Conservation (phyloP, 345 rosid species). For the Angophora floribunda region DNA sequence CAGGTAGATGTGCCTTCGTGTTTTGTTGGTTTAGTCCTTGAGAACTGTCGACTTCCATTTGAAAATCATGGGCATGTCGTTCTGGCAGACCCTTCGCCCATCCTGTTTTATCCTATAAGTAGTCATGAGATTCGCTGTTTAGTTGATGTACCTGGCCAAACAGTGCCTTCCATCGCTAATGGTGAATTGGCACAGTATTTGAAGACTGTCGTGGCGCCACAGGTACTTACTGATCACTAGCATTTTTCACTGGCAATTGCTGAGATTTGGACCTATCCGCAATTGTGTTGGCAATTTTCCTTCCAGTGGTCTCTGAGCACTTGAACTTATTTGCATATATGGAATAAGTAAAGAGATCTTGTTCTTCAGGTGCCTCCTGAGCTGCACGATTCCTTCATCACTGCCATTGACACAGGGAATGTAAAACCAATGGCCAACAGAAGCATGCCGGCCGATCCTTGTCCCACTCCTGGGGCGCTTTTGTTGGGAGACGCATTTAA, state of each 20-base stretch:
- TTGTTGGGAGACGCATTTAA: slow-evolving; percentile 11
- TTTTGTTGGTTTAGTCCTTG: slow-evolving; percentile 7
- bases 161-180: slow-evolving; percentile 2
- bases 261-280: background rate
- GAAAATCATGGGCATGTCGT: slow-evolving; percentile 1
- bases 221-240: background rate
- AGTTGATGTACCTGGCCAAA: slow-evolving; percentile 8
- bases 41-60: slow-evolving; percentile 8
- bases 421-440: slow-evolving; percentile 8
- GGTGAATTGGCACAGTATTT: slow-evolving; percentile 9
- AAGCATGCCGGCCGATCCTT: slow-evolving; percentile 7
- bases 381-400: background rate
- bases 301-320: background rate
- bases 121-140: slow-evolving; percentile 7
- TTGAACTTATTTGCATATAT: background rate
- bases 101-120: slow-evolving; percentile 11
- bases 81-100: slow-evolving; percentile 8
- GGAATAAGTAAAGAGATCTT: background rate
- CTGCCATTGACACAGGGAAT: slow-evolving; percentile 6
- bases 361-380: slow-evolving; percentile 1
- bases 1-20: slow-evolving; percentile 11
- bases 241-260: background rate
- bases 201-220: slow-evolving; percentile 1
- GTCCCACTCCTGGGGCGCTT: slow-evolving; percentile 4
- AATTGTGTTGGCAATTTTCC: background rate